These are phyloP conservation scores for Echium plantagineum DNA, from an alignment of 257 asterid species.

Conservation along the genomic window DNA sequence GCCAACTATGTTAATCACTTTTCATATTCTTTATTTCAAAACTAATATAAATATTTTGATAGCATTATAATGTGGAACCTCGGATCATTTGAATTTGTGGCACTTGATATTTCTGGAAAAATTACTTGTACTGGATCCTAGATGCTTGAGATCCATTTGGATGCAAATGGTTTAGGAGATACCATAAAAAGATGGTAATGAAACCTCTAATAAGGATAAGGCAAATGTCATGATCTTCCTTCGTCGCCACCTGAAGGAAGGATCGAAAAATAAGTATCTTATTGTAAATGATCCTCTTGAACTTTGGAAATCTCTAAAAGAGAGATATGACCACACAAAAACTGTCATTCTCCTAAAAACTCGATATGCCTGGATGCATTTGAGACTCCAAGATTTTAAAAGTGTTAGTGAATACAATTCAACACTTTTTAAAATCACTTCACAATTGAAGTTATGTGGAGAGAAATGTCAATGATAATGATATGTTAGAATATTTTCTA, in stretches of 20 bases:
- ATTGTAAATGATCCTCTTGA: background rate
- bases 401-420: too few species aligned
- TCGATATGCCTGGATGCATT: too few species aligned
- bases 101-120: background rate
- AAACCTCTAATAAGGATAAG: background rate
- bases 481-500: too few species aligned
- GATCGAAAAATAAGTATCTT: background rate
- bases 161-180: background rate
- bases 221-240: background rate
- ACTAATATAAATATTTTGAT: too few species aligned
- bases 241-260: conserved; percentile 1
- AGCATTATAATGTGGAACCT: background rate
- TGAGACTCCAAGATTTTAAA: too few species aligned
- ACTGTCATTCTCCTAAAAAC: too few species aligned
- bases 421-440: too few species aligned
- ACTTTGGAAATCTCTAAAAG: background rate
- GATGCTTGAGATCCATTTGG: background rate
- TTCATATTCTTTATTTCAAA: too few species aligned
- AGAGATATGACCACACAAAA: too few species aligned
- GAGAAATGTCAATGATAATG: too few species aligned
- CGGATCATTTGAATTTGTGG: background rate
- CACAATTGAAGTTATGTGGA: too few species aligned
- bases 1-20: too few species aligned
- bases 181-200: background rate
- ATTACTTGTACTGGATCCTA: background rate